Evolutionary conservation across 495 filamentous ascomycete genomes (phyloP), one percentile per base, ranked within the genome.

Genomic region (Halenospora varia): DNA sequence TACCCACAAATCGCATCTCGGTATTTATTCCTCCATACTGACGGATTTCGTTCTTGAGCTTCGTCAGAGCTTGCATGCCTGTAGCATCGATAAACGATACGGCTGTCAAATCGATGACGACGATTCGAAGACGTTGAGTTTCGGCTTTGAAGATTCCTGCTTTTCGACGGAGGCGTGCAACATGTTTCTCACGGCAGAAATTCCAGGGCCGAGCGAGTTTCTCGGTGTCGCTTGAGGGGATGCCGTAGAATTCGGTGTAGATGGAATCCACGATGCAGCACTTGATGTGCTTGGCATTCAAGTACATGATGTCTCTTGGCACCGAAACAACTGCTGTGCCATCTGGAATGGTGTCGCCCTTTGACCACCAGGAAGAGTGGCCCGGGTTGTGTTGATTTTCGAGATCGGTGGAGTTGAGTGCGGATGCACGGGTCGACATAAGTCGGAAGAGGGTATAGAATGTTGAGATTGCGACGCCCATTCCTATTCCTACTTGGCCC

Each of bases 401-500:
- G 10, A 61, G 25, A 39, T 61, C 58, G 24, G 18, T n/a, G 15
- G 17, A 29, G 18, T 39, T 3, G 9, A 51, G 18, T 2, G 3
- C n/a, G 19, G 11, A 44, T 26, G 58, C 29, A 3, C 46, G n/a
- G 8, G 58, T 55, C 46, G 55, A 61, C 58, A 92, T 83, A 53
- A 90, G 79, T 35, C 94, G 85, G 76, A 88, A 92, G 6, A 96
- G 75, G 25, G 96, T 81, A 18, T 97, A 72, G 0, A 83, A 87
- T 1, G 79, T 77, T 0, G 91, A 92, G 10, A 88, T 66, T 51
- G 71, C 77, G 55, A 97, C 81, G 1, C 90, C 93, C 53, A 81
- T 81, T 72, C 96, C 96, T 64, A 97, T 88, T 8, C 93, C 93
- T 66, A 88, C 81, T 65, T 96, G 91, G 56, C 96, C 96, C 20